These are phyloP conservation scores for Pulveroboletus ravenelii DNA, from an alignment of 768 basidiomycete genomes.

Conservation along the genomic window DNA sequence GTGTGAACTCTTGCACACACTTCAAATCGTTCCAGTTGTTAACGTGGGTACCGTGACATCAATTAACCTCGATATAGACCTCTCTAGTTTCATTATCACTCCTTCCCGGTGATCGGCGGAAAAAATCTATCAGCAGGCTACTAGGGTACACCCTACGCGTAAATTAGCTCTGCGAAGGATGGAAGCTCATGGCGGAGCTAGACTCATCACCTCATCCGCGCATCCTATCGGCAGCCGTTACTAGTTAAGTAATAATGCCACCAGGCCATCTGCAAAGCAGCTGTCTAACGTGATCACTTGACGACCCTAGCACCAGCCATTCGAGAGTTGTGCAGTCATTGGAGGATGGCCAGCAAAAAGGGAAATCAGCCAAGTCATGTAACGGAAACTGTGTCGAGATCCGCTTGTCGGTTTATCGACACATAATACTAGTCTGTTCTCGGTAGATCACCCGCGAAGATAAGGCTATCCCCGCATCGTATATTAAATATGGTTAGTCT, in stretches of 20 bases:
- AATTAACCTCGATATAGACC: constrained; percentile 10
- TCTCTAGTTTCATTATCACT: not conserved
- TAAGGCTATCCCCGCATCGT: constrained; percentile 19
- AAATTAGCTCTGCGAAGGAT: constrained; percentile 18
- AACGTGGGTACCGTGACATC: constrained; percentile 3
- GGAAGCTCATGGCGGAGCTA: constrained; percentile 14
- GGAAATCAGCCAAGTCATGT: too few species aligned
- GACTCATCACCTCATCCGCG: constrained; percentile 12
- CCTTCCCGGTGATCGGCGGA: not conserved
- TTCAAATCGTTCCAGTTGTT: not conserved
- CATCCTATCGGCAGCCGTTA: too few species aligned
- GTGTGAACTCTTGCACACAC: not conserved
- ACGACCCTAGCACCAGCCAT: too few species aligned
- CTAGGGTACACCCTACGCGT: not conserved
- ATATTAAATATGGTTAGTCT: constrained; percentile 10
- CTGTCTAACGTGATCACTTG: too few species aligned
- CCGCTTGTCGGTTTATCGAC: too few species aligned
- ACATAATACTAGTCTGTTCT: not conserved
- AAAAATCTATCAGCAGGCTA: not conserved
- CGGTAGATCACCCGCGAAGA: constrained; percentile 13
- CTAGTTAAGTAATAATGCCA: too few species aligned
- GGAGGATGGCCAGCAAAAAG: too few species aligned
- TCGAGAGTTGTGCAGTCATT: too few species aligned
- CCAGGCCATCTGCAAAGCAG: too few species aligned
- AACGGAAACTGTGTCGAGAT: too few species aligned